Percentiles rank a stretch among this genome's conserved stretches.
Conservation (phyloP, 2,329 filamentous ascomycete genomes). For the Xylaria sp. region DNA sequence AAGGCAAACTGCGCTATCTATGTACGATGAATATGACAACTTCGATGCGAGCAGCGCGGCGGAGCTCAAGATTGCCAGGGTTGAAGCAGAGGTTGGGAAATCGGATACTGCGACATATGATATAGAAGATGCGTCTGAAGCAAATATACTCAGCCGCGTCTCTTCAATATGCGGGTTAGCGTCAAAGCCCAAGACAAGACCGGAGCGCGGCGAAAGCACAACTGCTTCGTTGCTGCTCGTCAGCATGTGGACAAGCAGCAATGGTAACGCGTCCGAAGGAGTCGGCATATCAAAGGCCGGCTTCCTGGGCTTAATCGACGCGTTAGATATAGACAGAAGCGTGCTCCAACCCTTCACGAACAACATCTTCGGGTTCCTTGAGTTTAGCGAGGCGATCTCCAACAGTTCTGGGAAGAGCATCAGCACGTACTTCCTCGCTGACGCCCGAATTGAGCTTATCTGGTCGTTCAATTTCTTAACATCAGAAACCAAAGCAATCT, state of each 20-base stretch:
- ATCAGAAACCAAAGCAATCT: conserved; percentile 1
- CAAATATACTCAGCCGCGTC: neutral
- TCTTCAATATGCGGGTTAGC: neutral
- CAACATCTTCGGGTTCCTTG: conserved; percentile 12
- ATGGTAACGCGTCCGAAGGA: neutral
- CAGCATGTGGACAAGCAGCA: conserved; percentile 11
- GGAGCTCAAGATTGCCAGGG: conserved; percentile 7
- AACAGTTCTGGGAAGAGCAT: neutral
- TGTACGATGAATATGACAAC: neutral
- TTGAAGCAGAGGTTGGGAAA: neutral
- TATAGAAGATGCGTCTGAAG: conserved; percentile 1
- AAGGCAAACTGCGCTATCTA: neutral
- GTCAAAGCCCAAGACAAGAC: neutral
- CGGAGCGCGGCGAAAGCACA: neutral
- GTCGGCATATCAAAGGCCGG: neutral
- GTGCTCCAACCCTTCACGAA: conserved; percentile 4
- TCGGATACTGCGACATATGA: neutral
- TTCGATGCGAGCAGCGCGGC: conserved; percentile 3
- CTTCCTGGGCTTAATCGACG: conserved; percentile 9
- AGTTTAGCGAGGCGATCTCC: neutral
- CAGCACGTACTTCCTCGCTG: conserved; percentile 3
- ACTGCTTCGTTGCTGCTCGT: conserved; percentile 11
- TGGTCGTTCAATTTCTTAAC: conserved; percentile 13
- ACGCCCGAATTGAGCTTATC: conserved; percentile 1
- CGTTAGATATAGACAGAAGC: conserved; percentile 10